Conservation (phyloP, 2,329 filamentous ascomycete species). For the Colletotrichum sp. region DNA sequence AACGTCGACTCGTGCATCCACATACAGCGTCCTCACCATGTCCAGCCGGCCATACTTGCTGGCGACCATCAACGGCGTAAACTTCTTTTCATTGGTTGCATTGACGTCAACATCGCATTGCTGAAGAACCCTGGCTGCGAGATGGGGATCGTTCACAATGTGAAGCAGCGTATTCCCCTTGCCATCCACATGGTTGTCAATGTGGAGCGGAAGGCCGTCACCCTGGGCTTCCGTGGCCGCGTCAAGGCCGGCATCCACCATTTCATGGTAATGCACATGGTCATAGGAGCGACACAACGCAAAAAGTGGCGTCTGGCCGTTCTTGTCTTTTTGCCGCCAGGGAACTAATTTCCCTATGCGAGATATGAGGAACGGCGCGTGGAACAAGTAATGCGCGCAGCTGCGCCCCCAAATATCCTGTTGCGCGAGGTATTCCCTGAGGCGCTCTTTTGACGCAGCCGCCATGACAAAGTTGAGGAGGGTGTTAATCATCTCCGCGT, state of each 20-base stretch:
- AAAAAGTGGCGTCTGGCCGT: constrained; percentile 97
- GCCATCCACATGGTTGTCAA: constrained; percentile 90
- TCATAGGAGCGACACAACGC: constrained; percentile 96
- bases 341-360: constrained; percentile 79
- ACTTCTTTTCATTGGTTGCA: constrained; percentile 91
- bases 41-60: constrained; percentile 98
- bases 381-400: constrained; percentile 94
- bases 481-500: constrained; percentile 75
- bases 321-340: constrained; percentile 92
- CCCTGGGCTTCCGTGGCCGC: constrained; percentile 77
- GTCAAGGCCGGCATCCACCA: constrained; percentile 84
- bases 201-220: constrained; percentile 80
- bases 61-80: constrained; percentile 96
- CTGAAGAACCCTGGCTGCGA: constrained; percentile 77
- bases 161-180: constrained; percentile 97
- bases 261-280: constrained; percentile 81
- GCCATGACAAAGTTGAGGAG: constrained; percentile 75
- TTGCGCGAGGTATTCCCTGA: constrained; percentile 72
- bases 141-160: constrained; percentile 84
- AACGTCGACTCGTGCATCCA: constrained; percentile 85
- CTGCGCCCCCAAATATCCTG: constrained; percentile 89
- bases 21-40: constrained; percentile 86
- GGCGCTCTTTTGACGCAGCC: constrained; percentile 56
- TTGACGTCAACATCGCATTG: constrained; percentile 96
- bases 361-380: constrained; percentile 80